These are phyloP conservation scores for Nemania sp. DNA, from an alignment of 2,329 filamentous ascomycete genomes.

Conservation along the genomic window DNA sequence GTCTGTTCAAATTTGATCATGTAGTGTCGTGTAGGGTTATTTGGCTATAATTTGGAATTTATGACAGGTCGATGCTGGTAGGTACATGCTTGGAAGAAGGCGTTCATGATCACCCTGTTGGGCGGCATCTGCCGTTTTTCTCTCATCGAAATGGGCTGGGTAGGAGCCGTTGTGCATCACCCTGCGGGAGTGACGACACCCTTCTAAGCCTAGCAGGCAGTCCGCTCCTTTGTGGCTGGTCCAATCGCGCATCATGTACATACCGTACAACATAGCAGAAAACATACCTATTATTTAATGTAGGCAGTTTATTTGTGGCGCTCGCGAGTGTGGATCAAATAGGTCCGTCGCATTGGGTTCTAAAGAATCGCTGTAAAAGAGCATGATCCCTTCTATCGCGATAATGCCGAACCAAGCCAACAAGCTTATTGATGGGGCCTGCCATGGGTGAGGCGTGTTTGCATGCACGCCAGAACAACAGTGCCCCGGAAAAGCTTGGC, in stretches of 20 bases:
- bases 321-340: conserved; percentile 7
- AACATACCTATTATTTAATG: too few relatives aligned
- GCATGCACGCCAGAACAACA: too few relatives aligned
- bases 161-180: conserved; percentile 20
- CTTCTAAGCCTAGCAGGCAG: conserved; percentile 16
- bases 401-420: conserved; percentile 8
- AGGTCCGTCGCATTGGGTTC: conserved; percentile 10
- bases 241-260: too few relatives aligned
- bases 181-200: conserved; percentile 18
- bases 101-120: background rate
- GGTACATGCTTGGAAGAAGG: background rate
- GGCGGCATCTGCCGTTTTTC: conserved; percentile 4
- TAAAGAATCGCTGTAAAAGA: conserved; percentile 2
- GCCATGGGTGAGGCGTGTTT: background rate
- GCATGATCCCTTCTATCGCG: conserved; percentile 2
- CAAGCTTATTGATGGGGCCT: conserved; percentile 12
- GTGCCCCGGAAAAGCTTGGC: conserved; percentile 11
- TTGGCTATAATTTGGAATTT: conserved; percentile 6
- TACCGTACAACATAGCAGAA: conserved; percentile 1
- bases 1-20: background rate
- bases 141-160: conserved; percentile 1
- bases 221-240: conserved; percentile 17
- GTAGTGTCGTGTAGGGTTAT: background rate
- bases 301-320: too few relatives aligned
- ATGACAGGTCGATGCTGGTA: background rate